Evolutionary conservation across 495 filamentous ascomycete genomes (phyloP), one percentile per base, ranked within the genome.

Genomic region (Penicillium angulare): DNA sequence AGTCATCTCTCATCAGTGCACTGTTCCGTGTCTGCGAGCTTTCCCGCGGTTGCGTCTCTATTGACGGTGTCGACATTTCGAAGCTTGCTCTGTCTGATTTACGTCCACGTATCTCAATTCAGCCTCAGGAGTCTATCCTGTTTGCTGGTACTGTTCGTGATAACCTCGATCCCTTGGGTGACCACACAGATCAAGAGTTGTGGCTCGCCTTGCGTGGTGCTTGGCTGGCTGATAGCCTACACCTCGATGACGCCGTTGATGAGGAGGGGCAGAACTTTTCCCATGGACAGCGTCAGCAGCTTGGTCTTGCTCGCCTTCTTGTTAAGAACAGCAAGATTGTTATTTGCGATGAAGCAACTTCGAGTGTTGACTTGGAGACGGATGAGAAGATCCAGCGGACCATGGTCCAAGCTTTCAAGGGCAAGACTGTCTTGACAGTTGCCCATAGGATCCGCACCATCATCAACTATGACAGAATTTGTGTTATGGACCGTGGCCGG

Each of bases 211-310:
- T 74, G 3, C 38, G 39, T 16, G 42, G 48, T 23, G 61, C 62
- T 3, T 41, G 43, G 16, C 33, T 67, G 8, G 57, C 54, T 56
- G 43, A 55, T 12, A 34, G 26, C 5, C 16, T 64, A 1, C 33
- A 44, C 2, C 64, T 62, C 7, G 57, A 63, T 3, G 41, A 65
- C 5, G 45, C 57, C 10, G 54, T 53, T 26, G 27, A 29, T 6
- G 34, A 64, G 9, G 35, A 44, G 4, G 53, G 35, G 0, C 29
- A 43, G 7, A 21, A 46, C 20, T 56, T 60, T 21, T 66, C 60
- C 8, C 66, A 71, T 39, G 77, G 77, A 3, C 71, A 80, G 51
- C 55, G 66, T 22, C 78, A 81, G 52, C 39, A 66, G 15, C 41
- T 69, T 9, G 53, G 47, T 38, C 47, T 69, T 1, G 66, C 68